These are phyloP conservation scores for Spathaspora girioi DNA, from an alignment of 805 yeast genomes.

Conservation along the genomic window DNA sequence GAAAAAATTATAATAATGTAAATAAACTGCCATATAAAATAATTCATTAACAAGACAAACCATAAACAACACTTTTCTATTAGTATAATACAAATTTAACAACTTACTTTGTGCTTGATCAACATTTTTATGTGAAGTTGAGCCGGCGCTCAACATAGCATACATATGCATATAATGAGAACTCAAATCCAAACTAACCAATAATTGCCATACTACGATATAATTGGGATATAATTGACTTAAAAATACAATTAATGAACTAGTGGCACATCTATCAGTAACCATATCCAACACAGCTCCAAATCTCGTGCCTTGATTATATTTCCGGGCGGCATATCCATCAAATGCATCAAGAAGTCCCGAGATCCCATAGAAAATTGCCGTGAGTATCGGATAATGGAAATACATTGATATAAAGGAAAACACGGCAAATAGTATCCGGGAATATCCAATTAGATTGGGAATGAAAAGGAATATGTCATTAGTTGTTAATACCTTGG, in stretches of 20 bases:
- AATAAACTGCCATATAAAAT: conserved; percentile 85
- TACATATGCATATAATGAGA: conserved; percentile 99
- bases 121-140: conserved; percentile 78
- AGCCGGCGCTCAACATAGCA: conserved; percentile 80
- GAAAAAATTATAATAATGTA: conserved; percentile 61
- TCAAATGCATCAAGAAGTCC: conserved; percentile 94
- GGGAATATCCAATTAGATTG: conserved; percentile 82
- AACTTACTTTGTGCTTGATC: conserved; percentile 67
- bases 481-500: conserved; percentile 7
- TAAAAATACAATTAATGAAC: conserved; percentile 84
- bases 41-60: conserved; percentile 93
- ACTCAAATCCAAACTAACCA: conserved; percentile 82
- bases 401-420: conserved; percentile 79
- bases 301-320: conserved; percentile 82
- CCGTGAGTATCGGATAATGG: conserved; percentile 75
- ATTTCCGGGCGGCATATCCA: conserved; percentile 90
- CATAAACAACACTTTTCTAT: conserved; percentile 74
- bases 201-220: conserved; percentile 70
- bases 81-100: conserved; percentile 81
- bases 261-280: conserved; percentile 95
- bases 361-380: conserved; percentile 75
- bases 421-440: conserved; percentile 77
- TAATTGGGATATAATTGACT: conserved; percentile 74
- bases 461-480: conserved; percentile 81
- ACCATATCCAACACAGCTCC: conserved; percentile 99